Percentiles rank a stretch among this genome's conserved stretches.
phyloP scores from a whole-genome alignment of 1,139 yeast species.

The Protomyces inundatus region DNA sequence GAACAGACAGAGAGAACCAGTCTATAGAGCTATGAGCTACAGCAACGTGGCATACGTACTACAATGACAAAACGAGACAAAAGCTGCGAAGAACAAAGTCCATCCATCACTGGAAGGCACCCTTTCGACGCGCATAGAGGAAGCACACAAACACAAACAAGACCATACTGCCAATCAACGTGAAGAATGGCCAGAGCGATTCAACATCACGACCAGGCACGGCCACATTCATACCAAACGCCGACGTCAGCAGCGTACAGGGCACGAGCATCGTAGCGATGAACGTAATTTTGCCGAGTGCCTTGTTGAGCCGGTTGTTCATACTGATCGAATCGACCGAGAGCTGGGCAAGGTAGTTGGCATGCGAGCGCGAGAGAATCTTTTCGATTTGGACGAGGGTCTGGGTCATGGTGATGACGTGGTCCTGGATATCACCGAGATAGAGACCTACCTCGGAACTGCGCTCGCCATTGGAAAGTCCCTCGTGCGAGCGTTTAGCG shows the following conservation, averaged over 20 bases:
- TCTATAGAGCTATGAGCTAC: no score
- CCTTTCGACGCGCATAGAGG: background rate
- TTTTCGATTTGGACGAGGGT: slow-evolving; percentile 84
- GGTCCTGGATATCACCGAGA: slow-evolving; percentile 96
- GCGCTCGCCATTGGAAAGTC: slow-evolving; percentile 40
- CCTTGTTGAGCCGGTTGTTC: slow-evolving; percentile 75
- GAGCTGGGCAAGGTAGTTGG: slow-evolving; percentile 86
- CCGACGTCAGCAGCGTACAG: slow-evolving; percentile 71
- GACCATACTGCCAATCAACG: background rate
- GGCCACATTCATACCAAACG: slow-evolving; percentile 91
- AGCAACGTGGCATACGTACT: no score
- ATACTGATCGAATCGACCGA: slow-evolving; percentile 88
- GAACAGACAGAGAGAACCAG: no score
- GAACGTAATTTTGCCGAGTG: slow-evolving; percentile 81
- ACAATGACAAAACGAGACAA: no score
- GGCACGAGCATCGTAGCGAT: slow-evolving; percentile 90
- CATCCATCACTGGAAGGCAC: background rate
- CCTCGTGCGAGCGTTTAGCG: slow-evolving; percentile 90
- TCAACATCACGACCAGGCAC: slow-evolving; percentile 63
- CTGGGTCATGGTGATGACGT: slow-evolving; percentile 91
- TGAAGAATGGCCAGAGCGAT: slow-evolving; percentile 55
- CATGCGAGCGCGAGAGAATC: slow-evolving; percentile 84
- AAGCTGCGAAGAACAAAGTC: no score
- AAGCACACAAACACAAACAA: background rate
- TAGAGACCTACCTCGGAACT: slow-evolving; percentile 51